These are phyloP conservation scores for Eimeria falciformis DNA, from an alignment of 169 alveolate genomes.

Conservation along the genomic window DNA sequence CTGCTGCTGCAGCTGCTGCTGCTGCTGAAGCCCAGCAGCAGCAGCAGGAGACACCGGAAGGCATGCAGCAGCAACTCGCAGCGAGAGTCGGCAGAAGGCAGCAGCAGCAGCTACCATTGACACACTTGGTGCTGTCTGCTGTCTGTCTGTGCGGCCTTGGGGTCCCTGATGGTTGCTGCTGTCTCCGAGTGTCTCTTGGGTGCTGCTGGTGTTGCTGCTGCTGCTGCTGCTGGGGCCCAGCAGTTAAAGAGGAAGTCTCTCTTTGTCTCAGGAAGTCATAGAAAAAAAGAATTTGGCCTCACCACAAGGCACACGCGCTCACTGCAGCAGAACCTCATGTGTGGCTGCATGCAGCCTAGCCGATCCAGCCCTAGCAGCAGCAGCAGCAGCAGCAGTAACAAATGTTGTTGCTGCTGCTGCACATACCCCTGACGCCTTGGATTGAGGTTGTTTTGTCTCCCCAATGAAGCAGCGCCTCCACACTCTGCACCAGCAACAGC, in stretches of 20 bases:
- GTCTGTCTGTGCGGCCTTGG: too few relatives aligned
- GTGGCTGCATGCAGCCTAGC: not conserved
- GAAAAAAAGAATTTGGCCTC: not conserved
- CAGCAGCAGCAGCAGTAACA: not conserved
- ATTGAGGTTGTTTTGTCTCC: not conserved
- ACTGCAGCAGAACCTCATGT: not conserved
- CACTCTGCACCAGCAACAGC: not conserved
- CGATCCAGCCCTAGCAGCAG: not conserved
- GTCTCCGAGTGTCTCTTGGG: not conserved
- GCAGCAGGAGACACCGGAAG: not conserved
- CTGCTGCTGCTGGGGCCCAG: not conserved
- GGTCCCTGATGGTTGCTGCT: too few relatives aligned
- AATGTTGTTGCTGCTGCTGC: not conserved
- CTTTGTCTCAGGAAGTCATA: not conserved
- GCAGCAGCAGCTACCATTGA: not conserved
- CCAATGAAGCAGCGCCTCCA: not conserved
- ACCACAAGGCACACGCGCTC: not conserved
- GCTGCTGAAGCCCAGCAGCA: not conserved
- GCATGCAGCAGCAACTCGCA: not conserved
- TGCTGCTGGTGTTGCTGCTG: constrained; percentile 2
- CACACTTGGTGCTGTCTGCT: not conserved
- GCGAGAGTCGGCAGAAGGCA: not conserved
- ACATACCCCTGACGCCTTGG: not conserved
- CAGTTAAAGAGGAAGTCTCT: too few relatives aligned
- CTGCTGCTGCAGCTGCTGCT: not conserved